Evolutionary conservation across 2,329 filamentous ascomycete genomes (phyloP).

Genomic region (Aspergillus sp.): DNA sequence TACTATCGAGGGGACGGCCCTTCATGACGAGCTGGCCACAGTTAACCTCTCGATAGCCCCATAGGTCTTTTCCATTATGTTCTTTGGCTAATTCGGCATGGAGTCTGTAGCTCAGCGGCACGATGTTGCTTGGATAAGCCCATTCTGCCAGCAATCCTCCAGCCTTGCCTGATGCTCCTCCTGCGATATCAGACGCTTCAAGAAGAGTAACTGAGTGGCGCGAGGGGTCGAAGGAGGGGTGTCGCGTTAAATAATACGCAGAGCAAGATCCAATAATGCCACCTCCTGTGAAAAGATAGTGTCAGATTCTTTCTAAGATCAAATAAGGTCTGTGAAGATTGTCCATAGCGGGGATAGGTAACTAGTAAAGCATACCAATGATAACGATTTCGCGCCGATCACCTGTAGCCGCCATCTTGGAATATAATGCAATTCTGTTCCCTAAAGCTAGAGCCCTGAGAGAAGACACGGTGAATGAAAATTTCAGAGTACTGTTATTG

Average conservation of each 20-base stretch:
- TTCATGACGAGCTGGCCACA: constrained; percentile 59
- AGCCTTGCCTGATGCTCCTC: constrained; percentile 91
- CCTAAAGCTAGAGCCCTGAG: constrained; percentile 10
- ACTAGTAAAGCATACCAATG: constrained; percentile 22
- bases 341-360: constrained; percentile 15
- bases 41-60: constrained; percentile 76
- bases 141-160: constrained; percentile 83
- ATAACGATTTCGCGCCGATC: constrained; percentile 34
- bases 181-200: constrained; percentile 75
- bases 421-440: constrained; percentile 10
- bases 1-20: constrained; percentile 35
- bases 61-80: constrained; percentile 66
- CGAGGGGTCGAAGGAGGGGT: constrained; percentile 67
- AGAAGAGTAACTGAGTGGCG: constrained; percentile 75
- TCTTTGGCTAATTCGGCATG: constrained; percentile 78
- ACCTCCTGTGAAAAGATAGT: constrained; percentile 51
- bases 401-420: constrained; percentile 22
- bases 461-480: constrained; percentile 16
- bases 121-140: constrained; percentile 80
- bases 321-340: neutral
- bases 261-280: constrained; percentile 89
- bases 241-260: constrained; percentile 83
- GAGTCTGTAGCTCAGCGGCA: constrained; percentile 74
- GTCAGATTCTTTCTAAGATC: constrained; percentile 6
- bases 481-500: constrained; percentile 1